phyloP scores from a whole-genome alignment of 768 basidiomycete species.

The Russula lepida region DNA sequence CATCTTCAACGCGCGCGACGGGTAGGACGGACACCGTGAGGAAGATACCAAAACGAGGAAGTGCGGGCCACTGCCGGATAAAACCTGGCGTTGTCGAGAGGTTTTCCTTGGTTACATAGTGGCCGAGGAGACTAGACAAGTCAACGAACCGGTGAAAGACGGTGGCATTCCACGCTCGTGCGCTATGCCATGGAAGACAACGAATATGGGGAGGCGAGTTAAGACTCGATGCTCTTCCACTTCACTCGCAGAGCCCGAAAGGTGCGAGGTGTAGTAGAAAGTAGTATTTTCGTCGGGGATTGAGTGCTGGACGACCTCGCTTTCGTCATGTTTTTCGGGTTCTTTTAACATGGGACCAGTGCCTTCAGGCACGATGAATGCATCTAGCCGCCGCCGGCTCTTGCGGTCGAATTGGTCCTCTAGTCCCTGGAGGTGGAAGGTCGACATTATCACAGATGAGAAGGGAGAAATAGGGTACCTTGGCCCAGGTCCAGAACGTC shows the following conservation, averaged over 20 bases:
- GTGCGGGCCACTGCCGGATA: slow-evolving; percentile 56
- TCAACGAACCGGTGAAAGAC: slow-evolving; percentile 42
- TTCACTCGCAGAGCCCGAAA: background rate
- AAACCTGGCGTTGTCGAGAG: slow-evolving; percentile 33
- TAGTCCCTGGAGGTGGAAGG: slow-evolving; percentile 29
- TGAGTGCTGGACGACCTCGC: background rate
- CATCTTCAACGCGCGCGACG: slow-evolving; percentile 37
- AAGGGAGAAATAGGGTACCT: slow-evolving; percentile 25
- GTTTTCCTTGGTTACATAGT: background rate
- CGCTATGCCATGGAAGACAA: slow-evolving; percentile 16
- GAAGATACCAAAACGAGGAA: slow-evolving; percentile 65
- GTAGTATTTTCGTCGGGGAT: background rate
- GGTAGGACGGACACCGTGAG: slow-evolving; percentile 49
- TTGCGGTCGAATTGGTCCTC: slow-evolving; percentile 54
- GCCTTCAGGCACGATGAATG: slow-evolving; percentile 38
- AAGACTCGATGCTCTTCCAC: slow-evolving; percentile 10
- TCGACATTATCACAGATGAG: background rate
- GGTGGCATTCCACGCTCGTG: slow-evolving; percentile 35
- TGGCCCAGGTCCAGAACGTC: slow-evolving; percentile 62
- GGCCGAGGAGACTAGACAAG: background rate
- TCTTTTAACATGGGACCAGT: slow-evolving; percentile 12
- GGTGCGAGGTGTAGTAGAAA: slow-evolving; percentile 11
- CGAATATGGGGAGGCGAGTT: slow-evolving; percentile 12
- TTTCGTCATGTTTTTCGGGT: slow-evolving; percentile 2
- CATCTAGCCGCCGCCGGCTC: slow-evolving; percentile 45